Evolutionary conservation across 352 stramenopile genomes (phyloP), one percentile per base, ranked within the genome.

Genomic region (Pythium oligandrum): DNA sequence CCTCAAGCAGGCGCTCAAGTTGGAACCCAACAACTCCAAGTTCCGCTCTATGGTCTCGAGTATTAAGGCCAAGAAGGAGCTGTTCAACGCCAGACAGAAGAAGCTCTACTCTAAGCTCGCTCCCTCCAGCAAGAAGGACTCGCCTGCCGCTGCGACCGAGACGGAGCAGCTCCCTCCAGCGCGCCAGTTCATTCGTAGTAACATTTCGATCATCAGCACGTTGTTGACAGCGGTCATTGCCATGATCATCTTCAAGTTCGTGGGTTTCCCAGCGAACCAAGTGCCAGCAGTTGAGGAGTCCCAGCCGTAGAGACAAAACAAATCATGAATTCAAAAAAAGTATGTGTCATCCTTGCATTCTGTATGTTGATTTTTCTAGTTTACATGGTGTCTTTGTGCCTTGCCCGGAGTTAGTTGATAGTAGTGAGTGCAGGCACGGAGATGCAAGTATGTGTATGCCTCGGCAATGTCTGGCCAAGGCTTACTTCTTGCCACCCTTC

Each of bases 91-190:
- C 5, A 53, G 67, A 2, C 75, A 90, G 51, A 74, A 75, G 45
- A 71, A 87, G 64, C 67, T 93, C 26, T 90, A 85, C 63, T 54
- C 68, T 3, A 93, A 93, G 57, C 57, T 89, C 33, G 71, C 73
- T 1, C n/a, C n/a, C n/a, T n/a, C n/a, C n/a, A 67, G 63, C 26
- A 7, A 17, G 33, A 66, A 75, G 46, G 9, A 38, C 5, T 7
- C 5, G 5, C 5, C 5, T 17, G 9, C 8, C 45, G 37, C 8
- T 31, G 45, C 17, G 32, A 17, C 11, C 6, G 26, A 51, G 8
- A 7, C 40, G 45, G 44, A 48, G 30, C 46, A 66, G 48, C 55
- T 63, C 7, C 53, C 50, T 39, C 55, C 33, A 32, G 40, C 34
- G 44, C 61, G 40, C 46, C 66, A 68, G 36, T 66, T 64, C 49